These are phyloP conservation scores for Pestalotiopsis sp. DNA, from an alignment of 2,329 filamentous ascomycete genomes.

Conservation along the genomic window DNA sequence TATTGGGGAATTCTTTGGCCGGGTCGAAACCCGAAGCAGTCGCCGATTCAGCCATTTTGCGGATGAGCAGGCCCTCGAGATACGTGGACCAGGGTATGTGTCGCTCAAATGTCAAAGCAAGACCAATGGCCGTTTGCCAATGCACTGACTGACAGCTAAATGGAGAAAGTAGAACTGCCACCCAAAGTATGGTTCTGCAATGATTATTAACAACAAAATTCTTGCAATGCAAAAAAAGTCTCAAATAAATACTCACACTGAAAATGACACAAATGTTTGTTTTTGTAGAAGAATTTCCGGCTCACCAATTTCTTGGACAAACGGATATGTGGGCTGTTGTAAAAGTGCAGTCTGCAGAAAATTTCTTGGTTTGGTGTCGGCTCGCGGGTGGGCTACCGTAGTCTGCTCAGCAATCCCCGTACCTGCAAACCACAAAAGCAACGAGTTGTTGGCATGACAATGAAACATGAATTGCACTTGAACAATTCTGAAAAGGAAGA, in stretches of 20 bases:
- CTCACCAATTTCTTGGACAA: background rate
- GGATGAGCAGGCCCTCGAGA: too few relatives aligned
- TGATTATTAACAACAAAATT: background rate
- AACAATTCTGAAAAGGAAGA: background rate
- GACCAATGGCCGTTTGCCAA: background rate
- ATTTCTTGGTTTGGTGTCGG: constrained; percentile 4
- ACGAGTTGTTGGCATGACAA: background rate
- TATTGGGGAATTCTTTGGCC: constrained; percentile 7
- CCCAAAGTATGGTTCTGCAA: background rate
- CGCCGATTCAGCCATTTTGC: background rate
- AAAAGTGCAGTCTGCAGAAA: background rate
- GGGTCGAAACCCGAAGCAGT: constrained; percentile 1
- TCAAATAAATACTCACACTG: background rate
- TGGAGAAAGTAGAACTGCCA: background rate
- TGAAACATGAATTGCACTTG: background rate
- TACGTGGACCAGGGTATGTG: too few relatives aligned
- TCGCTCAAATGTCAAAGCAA: background rate
- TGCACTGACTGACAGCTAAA: background rate
- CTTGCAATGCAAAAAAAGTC: background rate
- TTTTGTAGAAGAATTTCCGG: background rate
- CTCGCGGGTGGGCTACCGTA: background rate
- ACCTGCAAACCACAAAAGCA: background rate
- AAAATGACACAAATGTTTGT: background rate
- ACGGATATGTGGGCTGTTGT: background rate
- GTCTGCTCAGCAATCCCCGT: background rate